Evolutionary conservation across 2,329 filamentous ascomycete genomes (phyloP).

Genomic region (Rutstroemia sydowiana): DNA sequence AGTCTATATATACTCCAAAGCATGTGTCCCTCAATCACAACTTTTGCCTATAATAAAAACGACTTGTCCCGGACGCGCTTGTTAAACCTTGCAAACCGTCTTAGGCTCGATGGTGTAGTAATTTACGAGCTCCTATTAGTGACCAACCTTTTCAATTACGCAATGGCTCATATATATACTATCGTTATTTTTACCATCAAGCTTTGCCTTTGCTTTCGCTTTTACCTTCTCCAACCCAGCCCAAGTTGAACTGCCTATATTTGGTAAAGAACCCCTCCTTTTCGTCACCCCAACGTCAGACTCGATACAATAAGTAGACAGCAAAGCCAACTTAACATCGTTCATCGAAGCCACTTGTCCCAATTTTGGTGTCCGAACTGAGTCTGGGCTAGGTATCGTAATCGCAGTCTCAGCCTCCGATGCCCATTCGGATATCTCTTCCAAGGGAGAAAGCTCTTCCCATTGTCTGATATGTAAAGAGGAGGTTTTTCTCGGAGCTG

Average conservation of each 20-base stretch:
- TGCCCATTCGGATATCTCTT: neutral
- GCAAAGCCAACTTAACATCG: neutral
- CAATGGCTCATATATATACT: no score
- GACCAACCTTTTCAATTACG: no score
- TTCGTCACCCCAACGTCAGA: neutral
- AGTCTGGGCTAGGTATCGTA: neutral
- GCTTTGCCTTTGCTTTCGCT: neutral
- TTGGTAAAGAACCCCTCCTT: neutral
- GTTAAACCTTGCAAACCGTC: no score
- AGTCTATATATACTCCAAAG: neutral
- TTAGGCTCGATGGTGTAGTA: no score
- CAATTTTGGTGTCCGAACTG: neutral
- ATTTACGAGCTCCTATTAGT: no score
- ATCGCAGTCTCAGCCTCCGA: neutral
- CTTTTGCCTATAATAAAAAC: no score
- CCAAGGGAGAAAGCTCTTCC: neutral
- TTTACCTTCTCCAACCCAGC: neutral
- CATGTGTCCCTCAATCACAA: no score
- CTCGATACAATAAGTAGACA: neutral
- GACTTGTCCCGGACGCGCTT: no score
- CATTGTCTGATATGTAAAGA: neutral
- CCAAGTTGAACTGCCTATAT: no score
- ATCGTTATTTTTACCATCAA: neutral
- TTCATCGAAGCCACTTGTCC: neutral
- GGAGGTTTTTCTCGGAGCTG: neutral